Conservation (phyloP, 1,284 basidiomycete species). For the Kwoniella shivajii region DNA sequence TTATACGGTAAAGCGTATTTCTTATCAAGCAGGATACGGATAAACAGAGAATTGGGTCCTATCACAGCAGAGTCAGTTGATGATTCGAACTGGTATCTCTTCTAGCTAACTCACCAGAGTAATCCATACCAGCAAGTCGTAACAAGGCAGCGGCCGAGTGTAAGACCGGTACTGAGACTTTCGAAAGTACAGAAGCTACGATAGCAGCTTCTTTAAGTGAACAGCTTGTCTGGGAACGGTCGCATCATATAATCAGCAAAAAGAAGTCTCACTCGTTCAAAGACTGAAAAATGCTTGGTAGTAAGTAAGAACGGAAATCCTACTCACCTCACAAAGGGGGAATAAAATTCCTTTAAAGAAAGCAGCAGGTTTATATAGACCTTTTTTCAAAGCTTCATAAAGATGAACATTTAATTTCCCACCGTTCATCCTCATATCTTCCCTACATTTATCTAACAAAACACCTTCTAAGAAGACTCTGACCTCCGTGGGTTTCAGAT, state of each 20-base stretch:
- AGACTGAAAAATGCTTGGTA: constrained; percentile 92
- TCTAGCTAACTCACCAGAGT: constrained; percentile 66
- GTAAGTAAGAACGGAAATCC: neutral
- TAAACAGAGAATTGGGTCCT: constrained; percentile 95
- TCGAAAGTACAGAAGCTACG: constrained; percentile 85
- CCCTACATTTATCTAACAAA: constrained; percentile 84
- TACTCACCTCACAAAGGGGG: constrained; percentile 83
- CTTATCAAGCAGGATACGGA: constrained; percentile 95
- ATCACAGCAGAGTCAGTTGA: neutral
- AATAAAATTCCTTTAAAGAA: constrained; percentile 99
- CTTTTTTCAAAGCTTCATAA: constrained; percentile 88
- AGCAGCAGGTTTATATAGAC: constrained; percentile 93
- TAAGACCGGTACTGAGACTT: constrained; percentile 90
- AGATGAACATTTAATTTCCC: constrained; percentile 92
- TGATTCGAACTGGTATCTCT: neutral
- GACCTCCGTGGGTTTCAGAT: constrained; percentile 94
- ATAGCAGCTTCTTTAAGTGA: constrained; percentile 95
- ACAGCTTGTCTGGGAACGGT: constrained; percentile 64
- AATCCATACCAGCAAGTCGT: constrained; percentile 94
- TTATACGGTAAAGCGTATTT: constrained; percentile 98
- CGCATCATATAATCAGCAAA: constrained; percentile 72
- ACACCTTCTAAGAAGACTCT: constrained; percentile 92
- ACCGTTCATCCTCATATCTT: constrained; percentile 74
- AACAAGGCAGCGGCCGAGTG: constrained; percentile 95
- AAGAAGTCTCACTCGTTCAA: constrained; percentile 95